phyloP scores from a whole-genome alignment of 2,329 filamentous ascomycete species.

The Colletotrichum endophyticum region DNA sequence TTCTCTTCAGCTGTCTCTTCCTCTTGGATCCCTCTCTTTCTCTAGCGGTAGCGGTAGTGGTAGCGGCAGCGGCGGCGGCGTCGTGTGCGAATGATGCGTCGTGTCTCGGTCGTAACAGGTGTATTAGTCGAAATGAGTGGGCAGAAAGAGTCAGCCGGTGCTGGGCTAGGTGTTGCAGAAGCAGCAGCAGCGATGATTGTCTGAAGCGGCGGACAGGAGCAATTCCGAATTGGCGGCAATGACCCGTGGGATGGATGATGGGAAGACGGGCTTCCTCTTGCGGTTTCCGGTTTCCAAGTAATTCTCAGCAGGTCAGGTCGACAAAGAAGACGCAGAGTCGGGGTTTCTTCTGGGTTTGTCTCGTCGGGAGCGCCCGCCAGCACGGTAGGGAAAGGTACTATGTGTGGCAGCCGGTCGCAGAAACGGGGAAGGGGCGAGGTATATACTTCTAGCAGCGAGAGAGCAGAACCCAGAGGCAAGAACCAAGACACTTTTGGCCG shows the following conservation, averaged over 20 bases:
- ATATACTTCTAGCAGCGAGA: conserved; percentile 2
- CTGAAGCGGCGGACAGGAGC: background rate
- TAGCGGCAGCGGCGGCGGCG: background rate
- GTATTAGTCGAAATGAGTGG: conserved; percentile 13
- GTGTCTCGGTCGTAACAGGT: conserved; percentile 7
- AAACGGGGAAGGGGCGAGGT: conserved; percentile 18
- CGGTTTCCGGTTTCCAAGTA: background rate
- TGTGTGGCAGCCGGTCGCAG: background rate
- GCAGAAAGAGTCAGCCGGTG: background rate
- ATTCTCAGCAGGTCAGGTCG: background rate
- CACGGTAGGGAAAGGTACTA: conserved; percentile 4
- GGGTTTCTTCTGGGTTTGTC: conserved; percentile 1
- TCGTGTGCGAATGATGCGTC: conserved; percentile 6
- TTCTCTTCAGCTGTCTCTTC: background rate
- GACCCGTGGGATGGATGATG: background rate
- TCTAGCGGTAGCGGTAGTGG: too few species aligned
- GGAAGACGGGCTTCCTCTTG: background rate
- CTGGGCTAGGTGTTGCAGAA: background rate
- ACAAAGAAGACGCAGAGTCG: background rate
- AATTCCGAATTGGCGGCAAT: background rate
- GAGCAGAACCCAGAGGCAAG: background rate
- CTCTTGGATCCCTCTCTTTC: background rate
- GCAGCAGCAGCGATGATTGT: background rate
- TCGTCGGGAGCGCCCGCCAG: conserved; percentile 21
- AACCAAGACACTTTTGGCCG: background rate